Base-by-base conservation (phyloP, 2,329 filamentous ascomycete species). In the Beauveria rudraprayagi region DNA sequence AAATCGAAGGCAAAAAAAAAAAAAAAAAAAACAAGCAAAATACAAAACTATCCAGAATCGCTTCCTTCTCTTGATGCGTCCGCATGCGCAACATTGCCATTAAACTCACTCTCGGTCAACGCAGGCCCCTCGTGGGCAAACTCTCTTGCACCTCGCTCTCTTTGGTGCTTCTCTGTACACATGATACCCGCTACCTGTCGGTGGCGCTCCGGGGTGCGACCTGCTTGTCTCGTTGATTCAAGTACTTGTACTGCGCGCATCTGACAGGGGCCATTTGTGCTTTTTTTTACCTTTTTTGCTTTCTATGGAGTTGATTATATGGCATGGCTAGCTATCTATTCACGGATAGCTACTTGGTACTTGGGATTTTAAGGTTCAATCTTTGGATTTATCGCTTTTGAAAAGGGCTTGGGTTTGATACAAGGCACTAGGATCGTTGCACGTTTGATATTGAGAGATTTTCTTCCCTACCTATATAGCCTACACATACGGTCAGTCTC, bases 301-400 rank as follows among this genome's bases (percentile, higher is more conserved):
- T 47, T 47, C 14, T 56, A 47, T 26, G 54, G 54, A 56, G 54
- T 56, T 56, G n/a, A 37, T 22, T 56, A 48, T 28, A 56, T 56
- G 54, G 54, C 54, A 37, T 56, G 54, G 28, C 54, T 26, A 10
- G 43, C 54, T 56, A 3, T 26, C 40, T 24, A 48, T 56, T 48
- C 40, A 26, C 24, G 40, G 26, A 46, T 30, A 47, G 37, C 26
- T n/a, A 16, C 37, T 48, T 44, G 28, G n/a, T n/a, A 16, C 37
- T 48, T 44, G 28, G n/a, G 17, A 11, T 54, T 22, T n/a, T 54
- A 17, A 22, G 51, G 22, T 30, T 28, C 26, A 17, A 28, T 43
- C 22, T 46, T 56, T 48, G 41, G 43, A 56, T 30, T 30, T 37
- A 14, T 43, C 11, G 43, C 28, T 50, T 22, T 22, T 51, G 22